A percentile compares a stretch with the other conserved stretches of the same genome.
phyloP scores from a whole-genome alignment of 2,329 filamentous ascomycete genomes.

The Metarhizium guizhouense region DNA sequence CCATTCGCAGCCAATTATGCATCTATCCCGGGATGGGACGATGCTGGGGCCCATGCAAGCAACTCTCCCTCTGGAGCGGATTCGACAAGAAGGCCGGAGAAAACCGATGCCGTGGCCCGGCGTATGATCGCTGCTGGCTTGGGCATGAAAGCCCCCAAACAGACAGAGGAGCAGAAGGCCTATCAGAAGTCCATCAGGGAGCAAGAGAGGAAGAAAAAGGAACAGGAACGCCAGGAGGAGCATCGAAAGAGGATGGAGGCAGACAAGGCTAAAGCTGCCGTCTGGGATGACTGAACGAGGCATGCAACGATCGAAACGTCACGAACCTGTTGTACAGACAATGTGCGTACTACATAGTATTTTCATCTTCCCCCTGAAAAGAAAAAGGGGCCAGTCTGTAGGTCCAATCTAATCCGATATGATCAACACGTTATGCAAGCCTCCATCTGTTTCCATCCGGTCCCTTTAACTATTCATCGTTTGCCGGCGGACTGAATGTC shows the following conservation, averaged over 20 bases:
- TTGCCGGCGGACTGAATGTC: background rate
- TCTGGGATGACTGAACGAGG: slow-evolving; percentile 67
- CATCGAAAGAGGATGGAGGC: slow-evolving; percentile 51
- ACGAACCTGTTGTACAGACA: background rate
- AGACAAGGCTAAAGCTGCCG: slow-evolving; percentile 69
- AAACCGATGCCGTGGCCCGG: slow-evolving; percentile 84
- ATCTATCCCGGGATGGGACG: slow-evolving; percentile 6
- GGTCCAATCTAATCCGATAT: too few species aligned
- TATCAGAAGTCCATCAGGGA: slow-evolving; percentile 78
- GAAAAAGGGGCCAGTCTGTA: too few species aligned
- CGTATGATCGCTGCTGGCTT: slow-evolving; percentile 84
- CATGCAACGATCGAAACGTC: background rate
- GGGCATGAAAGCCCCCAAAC: slow-evolving; percentile 69
- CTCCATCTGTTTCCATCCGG: too few species aligned
- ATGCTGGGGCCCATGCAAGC: background rate
- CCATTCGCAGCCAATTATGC: slow-evolving; percentile 43
- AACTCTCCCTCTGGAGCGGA: slow-evolving; percentile 11
- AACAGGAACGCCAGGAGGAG: slow-evolving; percentile 61
- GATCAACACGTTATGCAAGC: too few species aligned
- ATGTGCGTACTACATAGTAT: too few species aligned
- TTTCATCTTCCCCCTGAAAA: too few species aligned
- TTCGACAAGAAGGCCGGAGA: slow-evolving; percentile 57
- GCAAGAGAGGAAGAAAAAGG: slow-evolving; percentile 70
- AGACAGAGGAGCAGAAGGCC: slow-evolving; percentile 80
- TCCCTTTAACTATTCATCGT: too few species aligned